Conservation (phyloP, 345 rosid genomes). For the Syzygium jambos region DNA sequence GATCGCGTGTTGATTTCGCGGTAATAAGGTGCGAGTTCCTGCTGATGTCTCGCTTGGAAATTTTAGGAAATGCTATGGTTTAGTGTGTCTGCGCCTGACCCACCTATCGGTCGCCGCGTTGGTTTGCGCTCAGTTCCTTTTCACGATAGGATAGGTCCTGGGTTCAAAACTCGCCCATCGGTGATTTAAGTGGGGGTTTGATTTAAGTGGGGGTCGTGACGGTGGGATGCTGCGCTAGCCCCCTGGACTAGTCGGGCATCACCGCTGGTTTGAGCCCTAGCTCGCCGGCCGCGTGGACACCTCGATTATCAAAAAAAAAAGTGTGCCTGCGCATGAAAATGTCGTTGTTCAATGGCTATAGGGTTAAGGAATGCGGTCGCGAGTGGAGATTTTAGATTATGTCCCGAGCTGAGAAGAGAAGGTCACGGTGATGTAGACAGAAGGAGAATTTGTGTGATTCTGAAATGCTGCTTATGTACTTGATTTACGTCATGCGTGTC, state of each 20-base stretch:
- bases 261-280: no score
- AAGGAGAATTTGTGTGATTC: not conserved
- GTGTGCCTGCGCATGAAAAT: not conserved
- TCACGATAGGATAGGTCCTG: no score
- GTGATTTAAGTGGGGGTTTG: no score
- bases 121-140: no score
- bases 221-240: no score
- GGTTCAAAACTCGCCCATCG: no score
- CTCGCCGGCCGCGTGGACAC: no score
- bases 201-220: no score
- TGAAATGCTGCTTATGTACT: not conserved
- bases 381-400: not conserved
- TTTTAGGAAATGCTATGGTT: not conserved
- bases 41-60: not conserved
- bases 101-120: no score
- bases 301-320: no score
- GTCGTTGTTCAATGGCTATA: not conserved
- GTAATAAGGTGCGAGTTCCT: not conserved
- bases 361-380: not conserved
- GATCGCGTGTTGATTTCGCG: not conserved
- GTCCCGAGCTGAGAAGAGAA: not conserved
- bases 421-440: not conserved
- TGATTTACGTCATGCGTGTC: not conserved
- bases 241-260: no score
- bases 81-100: not conserved